Evolutionary conservation across 2,329 filamentous ascomycete genomes (phyloP), one percentile per base, ranked within the genome.

Genomic region (Diatrype stigma): DNA sequence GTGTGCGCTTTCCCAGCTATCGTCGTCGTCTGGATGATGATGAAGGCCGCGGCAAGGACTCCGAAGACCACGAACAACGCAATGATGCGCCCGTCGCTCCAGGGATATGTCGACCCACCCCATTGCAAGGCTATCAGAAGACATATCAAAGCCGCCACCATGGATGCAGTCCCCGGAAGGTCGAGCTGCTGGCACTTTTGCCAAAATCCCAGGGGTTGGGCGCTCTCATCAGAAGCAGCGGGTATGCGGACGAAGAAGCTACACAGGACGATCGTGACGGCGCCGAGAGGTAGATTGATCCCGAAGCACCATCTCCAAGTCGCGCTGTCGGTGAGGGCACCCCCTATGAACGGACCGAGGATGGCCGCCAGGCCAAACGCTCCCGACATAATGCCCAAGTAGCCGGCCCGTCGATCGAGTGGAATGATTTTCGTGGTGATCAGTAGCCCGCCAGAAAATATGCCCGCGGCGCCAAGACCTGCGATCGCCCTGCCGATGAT

Each of bases 401-500:
- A 55, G 3, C 30, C 38, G 8, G 53, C 53, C n/a, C 53, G 50
- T 16, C 45, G 44, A 4, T 49, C 45, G 19, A 52, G 47, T 12
- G 49, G 52, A 19, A 50, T 51, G 3, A 52, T 21, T 19, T 47
- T 52, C 10, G 51, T 50, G 7, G 51, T 52, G 35, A 52, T 52
- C 37, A 52, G 28, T 3, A 49, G 23, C 3, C 51, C 48, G 8
- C 48, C 56, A 2, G 56, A 58, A 22, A 53, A 54, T 21, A 51
- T 45, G 48, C 56, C 17, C 46, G 48, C 34, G 17, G 48, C 48
- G 6, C 48, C 48, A 6, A 57, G 32, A 42, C 61, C 61, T 45
- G 60, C 60, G 10, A 64, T 38, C 14, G 60, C 61, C 35, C 60
- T 55, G 17, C 61, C 61, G n/a, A 61, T 46, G 22, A 64, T 63